phyloP scores from a whole-genome alignment of 768 basidiomycete genomes.

The Boletus huronensis region DNA sequence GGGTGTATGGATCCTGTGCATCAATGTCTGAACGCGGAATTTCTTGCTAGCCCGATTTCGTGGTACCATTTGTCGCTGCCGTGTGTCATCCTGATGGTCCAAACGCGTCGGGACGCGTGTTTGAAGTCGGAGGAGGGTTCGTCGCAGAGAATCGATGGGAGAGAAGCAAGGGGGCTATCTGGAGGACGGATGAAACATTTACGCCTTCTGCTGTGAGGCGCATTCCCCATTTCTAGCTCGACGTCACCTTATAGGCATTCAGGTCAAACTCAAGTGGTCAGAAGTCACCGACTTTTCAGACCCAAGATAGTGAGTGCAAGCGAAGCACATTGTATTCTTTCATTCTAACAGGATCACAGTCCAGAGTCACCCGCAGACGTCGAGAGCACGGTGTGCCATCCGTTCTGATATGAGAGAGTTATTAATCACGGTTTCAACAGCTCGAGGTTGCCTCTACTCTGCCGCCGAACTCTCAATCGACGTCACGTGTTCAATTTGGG shows the following conservation, averaged over 20 bases:
- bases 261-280: constrained; percentile 83
- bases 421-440: constrained; percentile 31
- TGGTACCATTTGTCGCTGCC: constrained; percentile 89
- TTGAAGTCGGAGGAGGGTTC: constrained; percentile 92
- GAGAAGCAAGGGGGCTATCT: constrained; percentile 79
- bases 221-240: neutral
- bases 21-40: neutral
- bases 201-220: constrained; percentile 85
- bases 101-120: constrained; percentile 77
- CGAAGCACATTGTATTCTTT: neutral
- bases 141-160: constrained; percentile 93
- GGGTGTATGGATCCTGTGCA: neutral
- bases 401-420: neutral
- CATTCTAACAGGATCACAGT: constrained; percentile 37
- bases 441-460: constrained; percentile 62
- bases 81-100: constrained; percentile 83
- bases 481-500: constrained; percentile 73
- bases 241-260: neutral
- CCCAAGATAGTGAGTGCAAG: constrained; percentile 55
- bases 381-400: constrained; percentile 46
- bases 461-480: constrained; percentile 65
- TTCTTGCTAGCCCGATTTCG: constrained; percentile 64
- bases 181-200: constrained; percentile 86
- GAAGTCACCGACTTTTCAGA: constrained; percentile 79
- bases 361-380: constrained; percentile 63